phyloP scores from a whole-genome alignment of 495 filamentous ascomycete species.

The Pseudotulostoma volvatum region DNA sequence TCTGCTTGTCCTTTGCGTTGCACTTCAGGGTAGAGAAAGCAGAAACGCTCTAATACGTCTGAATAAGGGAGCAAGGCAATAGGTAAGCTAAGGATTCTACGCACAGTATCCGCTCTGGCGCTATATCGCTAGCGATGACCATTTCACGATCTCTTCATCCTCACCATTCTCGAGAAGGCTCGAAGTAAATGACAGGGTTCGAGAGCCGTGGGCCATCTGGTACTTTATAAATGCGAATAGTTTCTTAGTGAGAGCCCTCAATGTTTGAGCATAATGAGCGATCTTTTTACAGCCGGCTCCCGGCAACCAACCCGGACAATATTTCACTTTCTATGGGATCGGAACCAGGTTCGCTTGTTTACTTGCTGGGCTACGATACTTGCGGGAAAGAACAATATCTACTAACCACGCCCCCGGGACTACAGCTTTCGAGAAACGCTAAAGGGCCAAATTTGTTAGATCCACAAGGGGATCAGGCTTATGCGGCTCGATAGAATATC shows the following conservation, averaged over 20 bases:
- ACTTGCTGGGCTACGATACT: background rate
- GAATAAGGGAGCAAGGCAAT: background rate
- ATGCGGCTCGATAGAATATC: slow-evolving; percentile 20
- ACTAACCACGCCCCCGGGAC: slow-evolving; percentile 25
- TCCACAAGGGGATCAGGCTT: slow-evolving; percentile 25
- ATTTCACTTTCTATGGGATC: slow-evolving; percentile 15
- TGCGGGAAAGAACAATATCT: slow-evolving; percentile 20
- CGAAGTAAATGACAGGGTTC: slow-evolving; percentile 24
- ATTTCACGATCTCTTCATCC: slow-evolving; percentile 20
- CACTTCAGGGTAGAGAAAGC: slow-evolving; percentile 18
- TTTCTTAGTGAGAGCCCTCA: slow-evolving; percentile 10
- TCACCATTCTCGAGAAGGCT: slow-evolving; percentile 14
- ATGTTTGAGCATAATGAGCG: slow-evolving; percentile 13
- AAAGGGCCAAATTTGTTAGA: slow-evolving; percentile 18
- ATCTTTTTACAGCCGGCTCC: slow-evolving; percentile 27
- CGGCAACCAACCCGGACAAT: slow-evolving; percentile 29
- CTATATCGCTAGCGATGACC: slow-evolving; percentile 34
- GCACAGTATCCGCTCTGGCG: slow-evolving; percentile 39
- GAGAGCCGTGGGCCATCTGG: slow-evolving; percentile 19
- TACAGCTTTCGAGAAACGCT: slow-evolving; percentile 18
- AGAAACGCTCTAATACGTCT: slow-evolving; percentile 17
- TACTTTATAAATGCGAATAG: slow-evolving; percentile 31
- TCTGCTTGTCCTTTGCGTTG: slow-evolving; percentile 36
- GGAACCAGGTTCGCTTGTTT: no score
- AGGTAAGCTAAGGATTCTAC: background rate